Percentiles rank a stretch among this genome's conserved stretches.
Conservation (phyloP, 164 flowering plant genomes). For the Macadamia tetraphylla region DNA sequence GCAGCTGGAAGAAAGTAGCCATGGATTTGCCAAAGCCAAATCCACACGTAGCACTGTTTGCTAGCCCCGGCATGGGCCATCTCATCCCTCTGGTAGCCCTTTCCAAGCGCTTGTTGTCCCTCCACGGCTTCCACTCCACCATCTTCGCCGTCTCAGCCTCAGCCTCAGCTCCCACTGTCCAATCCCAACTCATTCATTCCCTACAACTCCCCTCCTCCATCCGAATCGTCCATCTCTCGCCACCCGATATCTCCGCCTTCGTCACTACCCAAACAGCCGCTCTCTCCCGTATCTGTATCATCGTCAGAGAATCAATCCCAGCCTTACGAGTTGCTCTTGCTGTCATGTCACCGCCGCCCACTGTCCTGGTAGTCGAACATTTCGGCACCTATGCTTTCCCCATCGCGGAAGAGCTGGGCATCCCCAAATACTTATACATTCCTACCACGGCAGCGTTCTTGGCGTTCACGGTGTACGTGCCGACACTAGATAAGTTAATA, state of each 20-base stretch:
- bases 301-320: constrained; percentile 17
- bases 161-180: constrained; percentile 20
- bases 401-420: constrained; percentile 15
- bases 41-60: too few species aligned
- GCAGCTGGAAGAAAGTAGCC: too few species aligned
- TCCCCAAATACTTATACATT: constrained; percentile 28
- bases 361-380: constrained; percentile 29
- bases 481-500: constrained; percentile 23
- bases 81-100: constrained; percentile 36
- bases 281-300: constrained; percentile 13
- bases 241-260: constrained; percentile 19
- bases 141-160: constrained; percentile 28
- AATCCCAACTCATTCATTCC: constrained; percentile 21
- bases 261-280: constrained; percentile 3
- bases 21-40: too few species aligned
- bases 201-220: constrained; percentile 19
- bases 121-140: constrained; percentile 28
- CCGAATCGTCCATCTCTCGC: constrained; percentile 26
- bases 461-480: constrained; percentile 26
- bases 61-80: constrained; percentile 49
- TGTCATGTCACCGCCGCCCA: constrained; percentile 7
- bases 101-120: constrained; percentile 28
- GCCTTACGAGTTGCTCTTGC: constrained; percentile 16
- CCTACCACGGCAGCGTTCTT: constrained; percentile 20
- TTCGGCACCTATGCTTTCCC: constrained; percentile 33